A percentile compares a stretch with the other conserved stretches of the same genome.
phyloP scores from a whole-genome alignment of 129 eudicot species.

The Flaveria ramosissima region DNA sequence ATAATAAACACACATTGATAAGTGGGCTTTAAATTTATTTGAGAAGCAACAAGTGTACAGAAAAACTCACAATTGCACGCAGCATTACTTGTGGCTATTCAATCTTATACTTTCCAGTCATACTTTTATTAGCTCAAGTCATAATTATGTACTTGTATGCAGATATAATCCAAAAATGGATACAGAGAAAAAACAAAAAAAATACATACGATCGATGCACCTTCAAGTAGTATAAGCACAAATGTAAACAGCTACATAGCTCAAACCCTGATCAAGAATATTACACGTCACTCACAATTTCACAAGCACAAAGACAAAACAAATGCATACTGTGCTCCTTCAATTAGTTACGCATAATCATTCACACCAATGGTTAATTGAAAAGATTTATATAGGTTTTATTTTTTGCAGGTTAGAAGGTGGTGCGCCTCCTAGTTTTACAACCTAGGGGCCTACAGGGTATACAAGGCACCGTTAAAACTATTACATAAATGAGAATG shows the following conservation, averaged over 20 bases:
- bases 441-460: not conserved
- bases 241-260: conserved; percentile 15
- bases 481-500: not conserved
- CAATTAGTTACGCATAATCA: conserved; percentile 1
- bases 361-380: not conserved
- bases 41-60: too few species aligned
- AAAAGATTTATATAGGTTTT: not conserved
- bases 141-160: too few species aligned
- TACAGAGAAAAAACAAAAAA: not conserved
- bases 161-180: not conserved
- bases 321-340: conserved; percentile 1
- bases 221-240: too few species aligned
- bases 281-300: not conserved
- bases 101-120: too few species aligned
- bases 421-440: conserved; percentile 8
- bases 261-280: not conserved
- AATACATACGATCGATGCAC: too few species aligned
- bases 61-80: conserved; percentile 3
- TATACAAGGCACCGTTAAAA: not conserved
- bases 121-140: too few species aligned
- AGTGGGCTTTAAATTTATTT: not conserved
- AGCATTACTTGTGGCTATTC: not conserved
- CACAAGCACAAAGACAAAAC: not conserved
- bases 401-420: not conserved
- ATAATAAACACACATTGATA: not conserved